A percentile compares a stretch with the other conserved stretches of the same genome.
These are phyloP conservation scores for Triticum turgidum DNA, from an alignment of 176 grass and related monocot species.

Conservation along the genomic window DNA sequence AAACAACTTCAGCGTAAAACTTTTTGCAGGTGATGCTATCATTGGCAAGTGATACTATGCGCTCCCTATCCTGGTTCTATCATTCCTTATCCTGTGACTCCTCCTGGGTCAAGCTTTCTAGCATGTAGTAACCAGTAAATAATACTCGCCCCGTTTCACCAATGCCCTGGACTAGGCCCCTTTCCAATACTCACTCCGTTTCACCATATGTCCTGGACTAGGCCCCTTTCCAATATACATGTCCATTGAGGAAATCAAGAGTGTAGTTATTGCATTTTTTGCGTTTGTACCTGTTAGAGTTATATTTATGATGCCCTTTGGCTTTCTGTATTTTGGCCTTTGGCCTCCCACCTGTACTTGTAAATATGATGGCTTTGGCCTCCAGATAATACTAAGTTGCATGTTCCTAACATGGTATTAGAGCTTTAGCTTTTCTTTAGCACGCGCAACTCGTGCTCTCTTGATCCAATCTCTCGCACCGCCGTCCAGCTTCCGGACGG, in stretches of 20 bases:
- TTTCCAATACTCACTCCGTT: not conserved
- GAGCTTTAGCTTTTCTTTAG: too few relatives aligned
- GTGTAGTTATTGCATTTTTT: not conserved
- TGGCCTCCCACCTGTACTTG: too few relatives aligned
- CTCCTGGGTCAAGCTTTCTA: not conserved
- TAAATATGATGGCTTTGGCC: too few relatives aligned
- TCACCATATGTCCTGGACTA: not conserved
- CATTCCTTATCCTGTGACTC: not conserved
- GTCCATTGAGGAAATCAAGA: not conserved
- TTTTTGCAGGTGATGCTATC: not conserved
- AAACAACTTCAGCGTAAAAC: not conserved
- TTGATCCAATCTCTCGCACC: too few relatives aligned
- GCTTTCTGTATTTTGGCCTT: too few relatives aligned
- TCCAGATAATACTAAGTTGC: too few relatives aligned
- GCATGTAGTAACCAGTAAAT: not conserved
- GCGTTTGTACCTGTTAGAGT: not conserved
- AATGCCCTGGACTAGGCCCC: not conserved
- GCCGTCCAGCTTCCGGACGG: too few relatives aligned
- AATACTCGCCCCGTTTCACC: not conserved
- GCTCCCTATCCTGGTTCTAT: not conserved
- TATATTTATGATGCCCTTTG: too few relatives aligned
- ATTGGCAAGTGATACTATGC: conserved; percentile 2
- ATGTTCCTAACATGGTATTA: too few relatives aligned
- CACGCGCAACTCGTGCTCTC: too few relatives aligned
- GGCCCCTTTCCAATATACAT: not conserved